These are phyloP conservation scores for Plasmodium inui DNA, from an alignment of 169 alveolate species.

Conservation along the genomic window DNA sequence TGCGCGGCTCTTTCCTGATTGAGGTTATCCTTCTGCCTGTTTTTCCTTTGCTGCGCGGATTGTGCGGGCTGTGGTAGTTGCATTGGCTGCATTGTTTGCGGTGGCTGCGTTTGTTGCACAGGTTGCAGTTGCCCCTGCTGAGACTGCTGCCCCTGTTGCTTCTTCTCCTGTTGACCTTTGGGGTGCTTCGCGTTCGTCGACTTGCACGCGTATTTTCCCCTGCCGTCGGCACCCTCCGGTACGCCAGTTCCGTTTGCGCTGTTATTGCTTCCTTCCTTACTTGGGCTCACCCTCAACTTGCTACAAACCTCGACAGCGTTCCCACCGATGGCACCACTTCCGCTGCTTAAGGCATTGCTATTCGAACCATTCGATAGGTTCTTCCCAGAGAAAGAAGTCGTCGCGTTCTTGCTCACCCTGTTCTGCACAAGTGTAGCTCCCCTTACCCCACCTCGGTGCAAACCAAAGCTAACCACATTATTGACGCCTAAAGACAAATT, in stretches of 20 bases:
- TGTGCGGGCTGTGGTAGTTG: neutral
- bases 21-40: constrained; percentile 21
- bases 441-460: neutral
- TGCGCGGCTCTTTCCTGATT: neutral
- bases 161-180: constrained; percentile 16
- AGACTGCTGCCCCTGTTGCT: neutral
- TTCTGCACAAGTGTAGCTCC: neutral
- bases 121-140: neutral
- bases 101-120: neutral
- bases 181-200: neutral
- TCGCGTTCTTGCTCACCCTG: neutral
- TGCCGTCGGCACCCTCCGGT: constrained; percentile 3
- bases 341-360: neutral
- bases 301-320: neutral
- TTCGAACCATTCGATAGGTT: neutral
- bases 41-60: neutral
- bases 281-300: neutral
- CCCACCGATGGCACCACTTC: neutral
- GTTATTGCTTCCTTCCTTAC: neutral
- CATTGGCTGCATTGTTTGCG: neutral
- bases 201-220: constrained; percentile 14
- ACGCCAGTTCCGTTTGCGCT: too few relatives aligned
- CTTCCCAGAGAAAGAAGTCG: neutral
- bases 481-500: constrained; percentile 18
- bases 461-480: neutral